Percentiles rank a stretch among this genome's conserved stretches.
Evolutionary conservation across 2,329 filamentous ascomycete species (phyloP).

Genomic region (Nemania serpens): DNA sequence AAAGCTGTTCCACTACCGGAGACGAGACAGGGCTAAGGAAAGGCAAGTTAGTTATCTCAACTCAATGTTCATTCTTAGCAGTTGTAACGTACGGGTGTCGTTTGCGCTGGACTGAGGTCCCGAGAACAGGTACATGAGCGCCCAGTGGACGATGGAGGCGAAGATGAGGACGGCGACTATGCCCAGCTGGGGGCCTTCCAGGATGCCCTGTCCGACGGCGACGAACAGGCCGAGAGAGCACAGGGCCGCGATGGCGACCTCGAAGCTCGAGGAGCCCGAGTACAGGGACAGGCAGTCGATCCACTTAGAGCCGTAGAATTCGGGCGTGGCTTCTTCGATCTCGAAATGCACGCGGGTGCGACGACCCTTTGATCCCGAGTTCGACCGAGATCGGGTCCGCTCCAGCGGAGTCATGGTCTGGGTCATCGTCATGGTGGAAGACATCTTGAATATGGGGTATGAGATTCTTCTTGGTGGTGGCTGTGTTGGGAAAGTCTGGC

Average conservation of each 20-base stretch:
- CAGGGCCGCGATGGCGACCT: conserved; percentile 29
- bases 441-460: conserved; percentile 19
- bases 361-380: conserved; percentile 27
- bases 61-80: background rate
- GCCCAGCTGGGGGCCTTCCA: conserved; percentile 23
- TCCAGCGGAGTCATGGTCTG: conserved; percentile 22
- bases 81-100: conserved; percentile 25
- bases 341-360: conserved; percentile 31
- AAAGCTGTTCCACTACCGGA: conserved; percentile 15
- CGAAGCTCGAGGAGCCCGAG: conserved; percentile 28
- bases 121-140: conserved; percentile 26
- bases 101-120: conserved; percentile 18
- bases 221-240: conserved; percentile 30
- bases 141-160: conserved; percentile 27
- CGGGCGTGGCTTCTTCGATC: conserved; percentile 27
- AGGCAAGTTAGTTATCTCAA: background rate
- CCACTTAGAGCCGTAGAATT: conserved; percentile 28
- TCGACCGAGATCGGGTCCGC: conserved; percentile 25
- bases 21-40: conserved; percentile 19
- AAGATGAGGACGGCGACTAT: conserved; percentile 26
- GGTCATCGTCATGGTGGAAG: conserved; percentile 28
- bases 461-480: background rate
- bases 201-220: conserved; percentile 25
- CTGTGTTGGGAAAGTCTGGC: background rate
- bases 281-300: conserved; percentile 29